Percentiles rank a stretch among this genome's conserved stretches.
Conservation (phyloP, 768 basidiomycete species). For the Amanita muscaria region DNA sequence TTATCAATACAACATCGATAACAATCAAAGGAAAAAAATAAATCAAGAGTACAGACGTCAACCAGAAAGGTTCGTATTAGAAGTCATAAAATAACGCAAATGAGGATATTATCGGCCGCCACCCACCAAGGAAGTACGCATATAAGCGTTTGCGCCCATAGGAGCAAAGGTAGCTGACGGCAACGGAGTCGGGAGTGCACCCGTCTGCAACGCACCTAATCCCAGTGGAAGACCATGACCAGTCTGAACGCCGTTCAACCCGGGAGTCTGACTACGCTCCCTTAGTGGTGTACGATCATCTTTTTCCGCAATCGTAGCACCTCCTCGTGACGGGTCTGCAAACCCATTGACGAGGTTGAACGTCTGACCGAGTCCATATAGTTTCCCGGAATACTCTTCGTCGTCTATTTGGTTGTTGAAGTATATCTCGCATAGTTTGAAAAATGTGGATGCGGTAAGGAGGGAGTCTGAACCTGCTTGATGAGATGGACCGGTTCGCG, state of each 20-base stretch:
- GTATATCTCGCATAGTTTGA: slow-evolving; percentile 90
- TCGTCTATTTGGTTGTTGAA: slow-evolving; percentile 90
- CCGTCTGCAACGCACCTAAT: slow-evolving; percentile 36
- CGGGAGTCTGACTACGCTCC: slow-evolving; percentile 50
- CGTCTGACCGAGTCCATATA: slow-evolving; percentile 78
- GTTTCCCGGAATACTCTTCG: slow-evolving; percentile 68
- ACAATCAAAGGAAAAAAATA: slow-evolving; percentile 18
- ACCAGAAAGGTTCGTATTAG: no score
- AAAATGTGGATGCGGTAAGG: slow-evolving; percentile 88
- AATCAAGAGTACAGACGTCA: no score
- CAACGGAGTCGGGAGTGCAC: slow-evolving; percentile 33
- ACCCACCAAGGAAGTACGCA: slow-evolving; percentile 54
- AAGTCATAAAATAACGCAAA: no score
- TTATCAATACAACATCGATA: slow-evolving; percentile 10
- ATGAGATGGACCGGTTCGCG: slow-evolving; percentile 84
- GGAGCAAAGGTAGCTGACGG: slow-evolving; percentile 50
- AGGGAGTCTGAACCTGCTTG: slow-evolving; percentile 98
- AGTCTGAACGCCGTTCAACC: slow-evolving; percentile 28
- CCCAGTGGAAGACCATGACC: slow-evolving; percentile 38
- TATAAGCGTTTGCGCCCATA: slow-evolving; percentile 51
- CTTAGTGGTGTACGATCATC: slow-evolving; percentile 58
- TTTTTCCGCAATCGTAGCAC: slow-evolving; percentile 74
- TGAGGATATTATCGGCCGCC: slow-evolving; percentile 31
- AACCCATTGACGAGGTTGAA: slow-evolving; percentile 62
- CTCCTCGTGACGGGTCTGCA: slow-evolving; percentile 55